These are phyloP conservation scores for Pseudozyma flocculosa DNA, from an alignment of 1,284 basidiomycete species.

Conservation along the genomic window DNA sequence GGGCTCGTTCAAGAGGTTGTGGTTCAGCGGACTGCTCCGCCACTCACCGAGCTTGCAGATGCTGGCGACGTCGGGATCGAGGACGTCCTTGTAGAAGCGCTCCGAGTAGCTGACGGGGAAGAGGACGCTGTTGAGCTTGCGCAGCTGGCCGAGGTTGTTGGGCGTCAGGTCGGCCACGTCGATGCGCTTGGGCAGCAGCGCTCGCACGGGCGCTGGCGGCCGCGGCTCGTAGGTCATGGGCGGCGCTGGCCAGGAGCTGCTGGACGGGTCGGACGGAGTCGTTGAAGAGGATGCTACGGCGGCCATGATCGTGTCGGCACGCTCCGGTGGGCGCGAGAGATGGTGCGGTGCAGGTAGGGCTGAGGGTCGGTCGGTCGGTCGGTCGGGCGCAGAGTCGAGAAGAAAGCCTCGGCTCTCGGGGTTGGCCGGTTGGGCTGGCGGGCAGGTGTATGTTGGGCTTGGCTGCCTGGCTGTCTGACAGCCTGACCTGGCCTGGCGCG, in stretches of 20 bases:
- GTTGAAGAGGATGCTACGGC: neutral
- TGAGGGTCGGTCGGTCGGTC: too few relatives aligned
- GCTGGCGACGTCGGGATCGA: constrained; percentile 36
- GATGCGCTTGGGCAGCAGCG: constrained; percentile 24
- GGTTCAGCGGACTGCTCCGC: too few relatives aligned
- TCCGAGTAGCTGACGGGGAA: constrained; percentile 54
- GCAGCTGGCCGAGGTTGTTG: constrained; percentile 56
- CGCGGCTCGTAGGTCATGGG: constrained; percentile 39
- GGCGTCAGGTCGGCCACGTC: constrained; percentile 47
- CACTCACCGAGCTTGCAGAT: constrained; percentile 50
- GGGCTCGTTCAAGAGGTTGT: too few relatives aligned
- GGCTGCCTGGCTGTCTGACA: too few relatives aligned
- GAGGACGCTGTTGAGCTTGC: constrained; percentile 53
- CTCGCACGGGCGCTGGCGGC: constrained; percentile 26
- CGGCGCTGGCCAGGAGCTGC: constrained; percentile 25
- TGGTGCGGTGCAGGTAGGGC: neutral
- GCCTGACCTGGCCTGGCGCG: too few relatives aligned
- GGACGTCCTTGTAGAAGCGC: constrained; percentile 50
- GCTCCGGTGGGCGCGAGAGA: neutral
- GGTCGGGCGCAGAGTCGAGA: too few relatives aligned
- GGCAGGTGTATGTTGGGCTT: too few relatives aligned
- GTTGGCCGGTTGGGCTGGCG: too few relatives aligned
- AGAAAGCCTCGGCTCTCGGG: too few relatives aligned
- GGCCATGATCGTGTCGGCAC: neutral
- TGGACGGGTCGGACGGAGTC: constrained; percentile 6